These are phyloP conservation scores for Aspergillus costaricaensis DNA, from an alignment of 2,329 filamentous ascomycete species.

Conservation along the genomic window DNA sequence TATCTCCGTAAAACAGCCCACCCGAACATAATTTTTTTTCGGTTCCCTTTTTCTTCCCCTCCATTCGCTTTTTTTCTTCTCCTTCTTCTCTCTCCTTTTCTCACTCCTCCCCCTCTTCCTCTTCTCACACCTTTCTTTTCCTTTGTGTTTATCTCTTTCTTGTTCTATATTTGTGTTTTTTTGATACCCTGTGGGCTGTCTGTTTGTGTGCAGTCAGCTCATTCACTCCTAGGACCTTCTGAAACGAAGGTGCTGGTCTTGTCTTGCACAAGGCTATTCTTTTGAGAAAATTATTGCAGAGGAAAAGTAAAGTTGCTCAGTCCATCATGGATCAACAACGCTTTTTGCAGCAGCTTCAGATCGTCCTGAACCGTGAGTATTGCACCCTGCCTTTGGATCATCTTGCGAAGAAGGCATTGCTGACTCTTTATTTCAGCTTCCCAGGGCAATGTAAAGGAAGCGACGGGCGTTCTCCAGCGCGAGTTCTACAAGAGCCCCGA, in stretches of 20 bases:
- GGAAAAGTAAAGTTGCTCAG: constrained; percentile 14
- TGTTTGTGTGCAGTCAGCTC: constrained; percentile 35
- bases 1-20: neutral
- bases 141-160: constrained; percentile 24
- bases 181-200: constrained; percentile 38
- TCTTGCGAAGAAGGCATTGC: neutral
- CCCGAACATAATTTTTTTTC: constrained; percentile 3
- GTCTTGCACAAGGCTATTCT: neutral
- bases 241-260: constrained; percentile 8
- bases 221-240: constrained; percentile 21
- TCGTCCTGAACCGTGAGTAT: constrained; percentile 79
- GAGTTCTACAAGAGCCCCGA: constrained; percentile 87
- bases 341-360: constrained; percentile 83
- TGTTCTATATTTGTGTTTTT: constrained; percentile 29
- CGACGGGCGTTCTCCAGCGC: constrained; percentile 86
- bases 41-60: constrained; percentile 9
- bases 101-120: constrained; percentile 18
- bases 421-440: constrained; percentile 62
- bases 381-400: neutral
- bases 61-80: constrained; percentile 17
- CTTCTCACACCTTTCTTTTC: constrained; percentile 22
- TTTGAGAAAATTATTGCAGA: constrained; percentile 9
- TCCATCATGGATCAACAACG: constrained; percentile 73
- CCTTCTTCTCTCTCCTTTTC: constrained; percentile 24
- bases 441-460: constrained; percentile 84